Base-by-base conservation (phyloP, 2,329 filamentous ascomycete species). In the Drechslerella stenobrocha region DNA sequence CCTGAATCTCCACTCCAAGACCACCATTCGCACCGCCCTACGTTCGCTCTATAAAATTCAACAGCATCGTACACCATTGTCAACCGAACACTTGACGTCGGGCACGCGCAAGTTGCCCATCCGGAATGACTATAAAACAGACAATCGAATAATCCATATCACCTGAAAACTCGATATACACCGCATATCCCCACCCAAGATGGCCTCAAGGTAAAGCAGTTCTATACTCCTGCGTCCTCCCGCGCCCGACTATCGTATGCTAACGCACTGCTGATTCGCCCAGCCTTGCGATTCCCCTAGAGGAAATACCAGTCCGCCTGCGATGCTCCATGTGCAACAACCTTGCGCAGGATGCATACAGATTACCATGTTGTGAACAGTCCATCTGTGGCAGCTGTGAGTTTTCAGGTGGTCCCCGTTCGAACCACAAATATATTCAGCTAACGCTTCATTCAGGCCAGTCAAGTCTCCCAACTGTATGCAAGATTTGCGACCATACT, bases 261-360 rank as follows among this genome's bases (percentile, higher is more conserved):
- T 67, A 44, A 67, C 74, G 95, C 13, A 2, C 13, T 3, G 22
- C 18, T 46, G 13, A n/a, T 22, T n/a, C n/a, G n/a, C n/a, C 6
- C 32, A 60, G 51, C 50, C 63, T 90, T 76, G 87, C 88, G 50
- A 81, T 96, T 66, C 80, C 84, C 18, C 84, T 87, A 71, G 89
- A 92, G 73, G 89, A 93, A 70, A 90, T 96, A 61, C 93, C 93
- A n/a, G 90, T 91, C 74, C 96, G 96, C 81, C 83, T 98, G 70
- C 88, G 91, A 77, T 98, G 93, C 80, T 90, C 90, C 52, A 89
- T 90, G 73, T 98, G 93, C 78, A 93, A 88, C 79, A 90, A 89
- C 76, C 81, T 97, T 63, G 91, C 90, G 26, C 80, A 95, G 71
- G 95, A 96, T 76, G 89, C 92, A 6, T 95, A 90, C 76, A 88